phyloP scores from a whole-genome alignment of 345 rosid genomes.

The Odontarrhena argentea region DNA sequence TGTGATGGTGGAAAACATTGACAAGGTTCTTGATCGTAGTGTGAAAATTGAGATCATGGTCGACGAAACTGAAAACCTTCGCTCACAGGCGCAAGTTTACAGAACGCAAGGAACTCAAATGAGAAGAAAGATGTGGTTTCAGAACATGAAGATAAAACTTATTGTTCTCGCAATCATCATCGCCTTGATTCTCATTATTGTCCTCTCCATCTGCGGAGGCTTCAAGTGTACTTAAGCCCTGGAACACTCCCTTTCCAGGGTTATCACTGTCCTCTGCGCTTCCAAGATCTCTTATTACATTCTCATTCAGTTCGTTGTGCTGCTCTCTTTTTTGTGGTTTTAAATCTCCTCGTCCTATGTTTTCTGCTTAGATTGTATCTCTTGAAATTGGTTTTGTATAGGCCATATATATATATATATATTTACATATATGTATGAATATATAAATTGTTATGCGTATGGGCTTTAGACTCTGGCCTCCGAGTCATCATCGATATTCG shows the following conservation, averaged over 20 bases:
- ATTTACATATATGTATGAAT: conserved; percentile 36
- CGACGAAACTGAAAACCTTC: conserved; percentile 92
- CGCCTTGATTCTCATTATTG: conserved; percentile 72
- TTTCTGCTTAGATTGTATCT: conserved; percentile 33
- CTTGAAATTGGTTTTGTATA: conserved; percentile 39
- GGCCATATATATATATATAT: too few relatives aligned
- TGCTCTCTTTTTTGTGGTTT: conserved; percentile 29
- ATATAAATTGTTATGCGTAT: background rate
- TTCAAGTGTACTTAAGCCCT: conserved; percentile 56
- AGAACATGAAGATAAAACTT: conserved; percentile 95
- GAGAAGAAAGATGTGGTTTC: conserved; percentile 86
- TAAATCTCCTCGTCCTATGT: conserved; percentile 19
- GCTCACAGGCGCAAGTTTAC: conserved; percentile 95
- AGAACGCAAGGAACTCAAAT: conserved; percentile 81
- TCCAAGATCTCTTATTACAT: conserved; percentile 28
- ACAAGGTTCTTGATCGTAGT: conserved; percentile 96
- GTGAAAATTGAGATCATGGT: conserved; percentile 88
- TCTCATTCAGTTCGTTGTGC: conserved; percentile 29
- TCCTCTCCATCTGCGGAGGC: conserved; percentile 81
- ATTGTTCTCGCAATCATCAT: conserved; percentile 72
- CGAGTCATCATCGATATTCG: too few relatives aligned
- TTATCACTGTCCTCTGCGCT: conserved; percentile 1
- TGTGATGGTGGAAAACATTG: conserved; percentile 96
- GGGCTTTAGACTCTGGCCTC: too few relatives aligned
- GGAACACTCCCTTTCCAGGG: conserved; percentile 15